Conservation (phyloP, 495 filamentous ascomycete genomes). For the Tetracladium setigerum region DNA sequence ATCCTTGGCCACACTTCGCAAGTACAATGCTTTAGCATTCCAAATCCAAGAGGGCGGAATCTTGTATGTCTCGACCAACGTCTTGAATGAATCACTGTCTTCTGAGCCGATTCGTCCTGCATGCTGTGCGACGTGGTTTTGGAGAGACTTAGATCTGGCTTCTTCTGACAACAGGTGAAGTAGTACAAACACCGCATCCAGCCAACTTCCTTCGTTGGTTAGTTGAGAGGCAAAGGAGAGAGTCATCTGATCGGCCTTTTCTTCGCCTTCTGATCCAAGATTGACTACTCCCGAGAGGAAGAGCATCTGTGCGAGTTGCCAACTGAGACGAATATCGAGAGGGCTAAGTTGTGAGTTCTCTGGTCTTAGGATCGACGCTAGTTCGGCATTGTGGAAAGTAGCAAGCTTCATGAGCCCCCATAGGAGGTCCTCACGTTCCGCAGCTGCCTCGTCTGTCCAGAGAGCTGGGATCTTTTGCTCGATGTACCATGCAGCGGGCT, state of each 20-base stretch:
- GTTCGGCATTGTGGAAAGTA: constrained; percentile 37
- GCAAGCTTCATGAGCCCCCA: constrained; percentile 82
- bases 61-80: constrained; percentile 50
- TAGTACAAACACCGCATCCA: constrained; percentile 63
- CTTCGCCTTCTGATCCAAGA: constrained; percentile 33
- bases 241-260: constrained; percentile 57
- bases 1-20: constrained; percentile 58
- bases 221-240: constrained; percentile 67
- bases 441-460: constrained; percentile 41
- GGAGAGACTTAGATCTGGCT: constrained; percentile 57
- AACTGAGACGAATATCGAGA: constrained; percentile 66
- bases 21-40: constrained; percentile 79
- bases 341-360: constrained; percentile 57
- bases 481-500: constrained; percentile 52
- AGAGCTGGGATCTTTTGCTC: constrained; percentile 37
- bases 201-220: constrained; percentile 57
- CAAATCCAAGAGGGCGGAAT: constrained; percentile 74
- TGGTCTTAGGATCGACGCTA: constrained; percentile 50
- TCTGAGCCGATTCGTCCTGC: constrained; percentile 43
- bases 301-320: constrained; percentile 63
- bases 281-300: constrained; percentile 37
- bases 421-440: constrained; percentile 65
- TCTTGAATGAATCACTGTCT: constrained; percentile 46
- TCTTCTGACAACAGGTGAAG: constrained; percentile 62
- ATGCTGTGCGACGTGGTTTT: constrained; percentile 62